phyloP scores from a whole-genome alignment of 345 rosid genomes.

The Turnera subulata region DNA sequence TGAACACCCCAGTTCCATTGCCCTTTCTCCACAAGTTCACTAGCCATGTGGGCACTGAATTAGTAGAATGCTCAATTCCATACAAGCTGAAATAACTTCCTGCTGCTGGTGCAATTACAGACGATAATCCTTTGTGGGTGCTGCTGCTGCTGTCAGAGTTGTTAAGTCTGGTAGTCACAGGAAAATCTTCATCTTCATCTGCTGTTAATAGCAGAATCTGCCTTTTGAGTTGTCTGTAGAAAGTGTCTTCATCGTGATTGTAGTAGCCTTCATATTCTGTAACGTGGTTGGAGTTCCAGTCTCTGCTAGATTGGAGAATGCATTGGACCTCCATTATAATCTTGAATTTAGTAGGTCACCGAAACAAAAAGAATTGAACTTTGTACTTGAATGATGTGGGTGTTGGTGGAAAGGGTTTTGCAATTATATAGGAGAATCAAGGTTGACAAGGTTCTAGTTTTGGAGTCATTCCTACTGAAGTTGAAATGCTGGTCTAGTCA shows the following conservation, averaged over 20 bases:
- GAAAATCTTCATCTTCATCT: constrained; percentile 28
- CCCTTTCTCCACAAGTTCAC: neutral
- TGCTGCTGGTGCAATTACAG: constrained; percentile 13
- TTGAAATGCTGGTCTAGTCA: constrained; percentile 11
- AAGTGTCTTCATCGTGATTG: constrained; percentile 36
- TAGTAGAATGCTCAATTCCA: constrained; percentile 4
- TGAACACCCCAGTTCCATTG: neutral
- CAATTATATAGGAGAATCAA: neutral
- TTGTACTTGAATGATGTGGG: neutral
- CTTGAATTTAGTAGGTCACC: neutral
- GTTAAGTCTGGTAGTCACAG: neutral
- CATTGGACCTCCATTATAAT: constrained; percentile 10
- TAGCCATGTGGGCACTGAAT: neutral
- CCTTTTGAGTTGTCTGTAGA: constrained; percentile 32
- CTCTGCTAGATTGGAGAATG: neutral
- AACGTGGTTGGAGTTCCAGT: neutral
- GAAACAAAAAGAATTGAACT: neutral
- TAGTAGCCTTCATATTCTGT: constrained; percentile 7
- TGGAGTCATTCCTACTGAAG: constrained; percentile 23
- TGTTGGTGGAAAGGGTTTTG: neutral
- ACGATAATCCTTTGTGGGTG: neutral
- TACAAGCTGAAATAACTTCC: constrained; percentile 28
- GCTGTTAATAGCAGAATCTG: constrained; percentile 45
- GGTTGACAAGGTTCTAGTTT: neutral
- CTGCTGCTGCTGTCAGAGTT: neutral